Percentiles rank a stretch among this genome's conserved stretches.
Conservation (phyloP, 2,329 filamentous ascomycete species). For the Trichoderma semiorbis region DNA sequence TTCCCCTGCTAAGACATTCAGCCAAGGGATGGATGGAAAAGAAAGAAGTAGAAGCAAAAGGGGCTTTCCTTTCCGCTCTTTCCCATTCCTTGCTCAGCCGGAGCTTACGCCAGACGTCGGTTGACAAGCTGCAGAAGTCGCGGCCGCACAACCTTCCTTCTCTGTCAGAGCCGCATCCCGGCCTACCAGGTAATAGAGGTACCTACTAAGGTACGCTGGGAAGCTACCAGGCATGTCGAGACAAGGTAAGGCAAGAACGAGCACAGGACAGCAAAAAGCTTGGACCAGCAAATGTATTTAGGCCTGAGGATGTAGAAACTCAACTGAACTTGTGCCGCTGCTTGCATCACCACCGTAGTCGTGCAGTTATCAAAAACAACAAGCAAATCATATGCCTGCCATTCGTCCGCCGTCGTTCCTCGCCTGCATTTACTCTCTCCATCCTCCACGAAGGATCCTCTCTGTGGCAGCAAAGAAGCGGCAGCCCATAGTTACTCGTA, state of each 20-base stretch:
- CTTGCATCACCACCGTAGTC: not conserved
- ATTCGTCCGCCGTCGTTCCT: not conserved
- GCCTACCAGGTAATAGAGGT: not conserved
- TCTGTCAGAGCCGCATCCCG: not conserved
- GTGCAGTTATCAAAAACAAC: not conserved
- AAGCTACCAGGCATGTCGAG: not conserved
- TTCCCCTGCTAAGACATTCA: not conserved
- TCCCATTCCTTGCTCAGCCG: not conserved
- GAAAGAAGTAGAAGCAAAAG: not conserved
- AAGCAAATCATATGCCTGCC: not conserved
- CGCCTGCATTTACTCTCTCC: not conserved
- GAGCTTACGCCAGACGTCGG: not conserved
- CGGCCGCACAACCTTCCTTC: not conserved
- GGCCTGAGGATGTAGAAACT: not conserved
- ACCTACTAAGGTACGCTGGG: not conserved
- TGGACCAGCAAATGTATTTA: not conserved
- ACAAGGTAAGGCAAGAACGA: not conserved
- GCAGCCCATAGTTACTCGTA: not conserved
- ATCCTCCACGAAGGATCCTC: not conserved
- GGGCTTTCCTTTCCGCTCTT: not conserved
- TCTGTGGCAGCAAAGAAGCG: not conserved
- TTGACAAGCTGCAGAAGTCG: not conserved
- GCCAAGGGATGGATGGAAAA: not conserved
- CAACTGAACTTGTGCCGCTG: not conserved
- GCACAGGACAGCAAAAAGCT: not conserved